A percentile compares a stretch with the other conserved stretches of the same genome.
Conservation (phyloP, 2,329 filamentous ascomycete species). For the Fusarium begoniae region DNA sequence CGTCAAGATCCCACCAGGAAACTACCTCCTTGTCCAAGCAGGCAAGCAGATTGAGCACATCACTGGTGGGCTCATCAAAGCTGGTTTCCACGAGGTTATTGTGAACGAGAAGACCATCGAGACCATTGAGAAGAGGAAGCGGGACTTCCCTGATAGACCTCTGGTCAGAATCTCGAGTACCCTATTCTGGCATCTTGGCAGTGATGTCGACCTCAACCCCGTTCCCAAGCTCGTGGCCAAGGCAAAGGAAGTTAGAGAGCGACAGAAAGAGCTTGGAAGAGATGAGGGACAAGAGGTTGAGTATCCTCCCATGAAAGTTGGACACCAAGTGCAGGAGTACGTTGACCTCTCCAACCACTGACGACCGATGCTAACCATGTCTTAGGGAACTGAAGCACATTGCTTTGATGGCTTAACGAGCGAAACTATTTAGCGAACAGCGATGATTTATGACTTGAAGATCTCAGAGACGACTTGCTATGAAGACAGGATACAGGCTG, state of each 20-base stretch:
- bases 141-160: slow-evolving; percentile 57
- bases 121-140: slow-evolving; percentile 55
- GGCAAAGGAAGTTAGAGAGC: slow-evolving; percentile 55
- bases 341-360: slow-evolving; percentile 36
- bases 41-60: slow-evolving; percentile 71
- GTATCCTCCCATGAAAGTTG: slow-evolving; percentile 66
- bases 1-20: slow-evolving; percentile 66
- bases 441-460: slow-evolving; percentile 4
- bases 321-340: slow-evolving; percentile 66
- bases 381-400: slow-evolving; percentile 62
- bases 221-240: slow-evolving; percentile 57
- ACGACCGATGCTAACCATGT: slow-evolving; percentile 6
- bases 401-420: slow-evolving; percentile 57
- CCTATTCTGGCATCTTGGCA: slow-evolving; percentile 68
- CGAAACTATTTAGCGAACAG: neutral
- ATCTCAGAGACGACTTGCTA: neutral
- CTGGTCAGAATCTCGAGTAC: slow-evolving; percentile 67
- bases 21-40: slow-evolving; percentile 68
- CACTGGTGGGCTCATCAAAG: slow-evolving; percentile 68
- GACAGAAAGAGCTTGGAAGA: slow-evolving; percentile 58
- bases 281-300: slow-evolving; percentile 62
- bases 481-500: neutral
- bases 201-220: slow-evolving; percentile 64
- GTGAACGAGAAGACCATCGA: slow-evolving; percentile 63
- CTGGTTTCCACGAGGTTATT: slow-evolving; percentile 70